Evolutionary conservation across 1,139 yeast species (phyloP).

Genomic region (Debaryomycetaceae sp.): DNA sequence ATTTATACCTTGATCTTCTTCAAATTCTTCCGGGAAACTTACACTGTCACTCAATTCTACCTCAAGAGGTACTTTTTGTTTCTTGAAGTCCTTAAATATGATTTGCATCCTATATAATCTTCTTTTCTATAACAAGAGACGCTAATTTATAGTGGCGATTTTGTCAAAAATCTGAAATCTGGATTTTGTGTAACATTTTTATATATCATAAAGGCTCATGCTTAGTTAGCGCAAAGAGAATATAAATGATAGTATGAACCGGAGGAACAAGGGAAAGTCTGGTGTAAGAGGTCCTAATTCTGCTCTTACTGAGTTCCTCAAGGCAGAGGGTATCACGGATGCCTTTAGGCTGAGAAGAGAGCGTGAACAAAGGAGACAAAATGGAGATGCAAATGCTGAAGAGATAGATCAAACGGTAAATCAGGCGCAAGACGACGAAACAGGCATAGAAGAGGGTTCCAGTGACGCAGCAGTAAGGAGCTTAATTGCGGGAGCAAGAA

Average conservation of each 20-base stretch:
- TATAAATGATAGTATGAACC: conserved; percentile 20
- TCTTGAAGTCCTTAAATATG: conserved; percentile 87
- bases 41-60: conserved; percentile 70
- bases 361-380: conserved; percentile 4
- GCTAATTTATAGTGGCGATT: conserved; percentile 5
- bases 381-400: background rate
- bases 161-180: background rate
- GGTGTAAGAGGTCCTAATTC: conserved; percentile 75
- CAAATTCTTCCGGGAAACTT: conserved; percentile 22
- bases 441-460: conserved; percentile 11
- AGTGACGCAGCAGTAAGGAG: background rate
- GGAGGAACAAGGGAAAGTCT: conserved; percentile 21
- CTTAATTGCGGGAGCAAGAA: background rate
- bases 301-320: conserved; percentile 71
- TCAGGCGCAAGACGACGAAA: conserved; percentile 11
- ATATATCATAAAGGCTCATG: too few relatives aligned
- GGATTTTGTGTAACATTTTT: conserved; percentile 3
- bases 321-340: conserved; percentile 84
- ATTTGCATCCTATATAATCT: conserved; percentile 57
- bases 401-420: conserved; percentile 1
- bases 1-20: conserved; percentile 1
- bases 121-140: background rate
- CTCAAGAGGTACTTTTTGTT: conserved; percentile 80
- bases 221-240: too few relatives aligned
- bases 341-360: conserved; percentile 65